Evolutionary conservation across 345 rosid species (phyloP).

Genomic region (Toxicodendron radicans): DNA sequence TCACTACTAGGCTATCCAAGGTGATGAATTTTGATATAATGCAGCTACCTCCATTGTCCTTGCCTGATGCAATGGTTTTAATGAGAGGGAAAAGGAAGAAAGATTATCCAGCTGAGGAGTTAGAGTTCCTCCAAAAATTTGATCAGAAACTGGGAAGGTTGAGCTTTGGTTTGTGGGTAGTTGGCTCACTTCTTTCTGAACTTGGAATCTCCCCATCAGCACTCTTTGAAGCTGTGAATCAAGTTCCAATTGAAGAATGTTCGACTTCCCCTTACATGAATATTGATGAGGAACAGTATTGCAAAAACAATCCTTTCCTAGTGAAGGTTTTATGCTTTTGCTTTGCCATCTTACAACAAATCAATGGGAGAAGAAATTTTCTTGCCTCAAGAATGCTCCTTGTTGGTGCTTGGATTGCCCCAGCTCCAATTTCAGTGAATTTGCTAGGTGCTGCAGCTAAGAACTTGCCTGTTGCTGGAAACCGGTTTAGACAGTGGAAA

Average conservation of each 20-base stretch:
- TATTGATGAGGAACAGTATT: conserved; percentile 60
- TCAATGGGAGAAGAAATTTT: conserved; percentile 56
- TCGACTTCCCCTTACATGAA: conserved; percentile 40
- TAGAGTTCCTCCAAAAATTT: conserved; percentile 60
- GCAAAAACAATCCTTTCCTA: conserved; percentile 66
- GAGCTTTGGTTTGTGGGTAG: conserved; percentile 73
- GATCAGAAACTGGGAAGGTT: conserved; percentile 73
- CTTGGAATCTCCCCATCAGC: conserved; percentile 66
- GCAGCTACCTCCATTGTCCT: conserved; percentile 54
- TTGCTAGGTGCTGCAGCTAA: conserved; percentile 71
- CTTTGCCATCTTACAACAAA: conserved; percentile 62
- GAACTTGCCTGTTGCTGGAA: conserved; percentile 54
- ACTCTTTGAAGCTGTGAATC: conserved; percentile 72
- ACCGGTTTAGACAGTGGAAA: conserved; percentile 59
- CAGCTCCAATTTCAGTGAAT: conserved; percentile 57
- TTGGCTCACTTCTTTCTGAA: conserved; percentile 78
- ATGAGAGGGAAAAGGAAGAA: conserved; percentile 69
- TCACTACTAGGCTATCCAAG: conserved; percentile 76
- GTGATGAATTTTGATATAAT: conserved; percentile 72
- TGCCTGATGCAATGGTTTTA: conserved; percentile 69
- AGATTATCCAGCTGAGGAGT: conserved; percentile 58
- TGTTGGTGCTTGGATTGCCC: conserved; percentile 91
- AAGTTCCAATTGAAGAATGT: conserved; percentile 54
- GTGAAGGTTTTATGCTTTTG: conserved; percentile 61
- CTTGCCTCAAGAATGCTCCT: conserved; percentile 76